These are phyloP conservation scores for Emergomyces africanus DNA, from an alignment of 2,329 filamentous ascomycete genomes.

Conservation along the genomic window DNA sequence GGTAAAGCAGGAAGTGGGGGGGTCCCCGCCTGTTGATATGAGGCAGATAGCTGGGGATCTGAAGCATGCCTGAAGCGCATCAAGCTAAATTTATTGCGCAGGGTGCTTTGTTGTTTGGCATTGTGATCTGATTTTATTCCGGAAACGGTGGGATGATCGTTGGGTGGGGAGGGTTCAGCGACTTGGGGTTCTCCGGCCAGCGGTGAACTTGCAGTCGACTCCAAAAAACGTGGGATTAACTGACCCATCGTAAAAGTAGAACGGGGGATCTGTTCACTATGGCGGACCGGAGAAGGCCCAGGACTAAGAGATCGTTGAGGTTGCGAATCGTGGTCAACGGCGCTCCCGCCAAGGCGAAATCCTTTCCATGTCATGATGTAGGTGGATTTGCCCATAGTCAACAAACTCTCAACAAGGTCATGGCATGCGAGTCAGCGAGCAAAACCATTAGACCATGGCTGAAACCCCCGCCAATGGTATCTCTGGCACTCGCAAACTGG, in stretches of 20 bases:
- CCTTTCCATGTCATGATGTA: constrained; percentile 11
- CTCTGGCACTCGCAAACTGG: background rate
- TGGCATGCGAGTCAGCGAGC: constrained; percentile 1
- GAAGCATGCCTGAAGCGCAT: constrained; percentile 85
- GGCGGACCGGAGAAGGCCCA: constrained; percentile 1
- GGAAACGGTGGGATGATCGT: background rate
- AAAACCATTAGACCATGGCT: background rate
- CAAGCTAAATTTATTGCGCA: constrained; percentile 46
- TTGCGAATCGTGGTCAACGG: constrained; percentile 1
- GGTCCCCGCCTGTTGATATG: constrained; percentile 51
- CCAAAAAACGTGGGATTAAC: constrained; percentile 3
- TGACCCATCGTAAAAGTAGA: constrained; percentile 3
- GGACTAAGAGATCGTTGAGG: background rate
- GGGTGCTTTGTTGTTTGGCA: constrained; percentile 5
- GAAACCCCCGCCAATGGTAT: background rate
- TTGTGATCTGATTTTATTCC: background rate
- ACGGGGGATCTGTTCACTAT: constrained; percentile 8
- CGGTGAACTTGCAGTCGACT: constrained; percentile 3
- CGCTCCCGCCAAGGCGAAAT: constrained; percentile 4
- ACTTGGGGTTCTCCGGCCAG: background rate
- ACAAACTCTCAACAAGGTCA: constrained; percentile 3
- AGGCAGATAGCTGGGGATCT: constrained; percentile 73
- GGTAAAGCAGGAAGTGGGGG: constrained; percentile 29
- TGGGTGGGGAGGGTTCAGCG: background rate
- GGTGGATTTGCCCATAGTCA: background rate